Evolutionary conservation across 257 asterid genomes (phyloP).

Genomic region (Gardenia jasminoides): DNA sequence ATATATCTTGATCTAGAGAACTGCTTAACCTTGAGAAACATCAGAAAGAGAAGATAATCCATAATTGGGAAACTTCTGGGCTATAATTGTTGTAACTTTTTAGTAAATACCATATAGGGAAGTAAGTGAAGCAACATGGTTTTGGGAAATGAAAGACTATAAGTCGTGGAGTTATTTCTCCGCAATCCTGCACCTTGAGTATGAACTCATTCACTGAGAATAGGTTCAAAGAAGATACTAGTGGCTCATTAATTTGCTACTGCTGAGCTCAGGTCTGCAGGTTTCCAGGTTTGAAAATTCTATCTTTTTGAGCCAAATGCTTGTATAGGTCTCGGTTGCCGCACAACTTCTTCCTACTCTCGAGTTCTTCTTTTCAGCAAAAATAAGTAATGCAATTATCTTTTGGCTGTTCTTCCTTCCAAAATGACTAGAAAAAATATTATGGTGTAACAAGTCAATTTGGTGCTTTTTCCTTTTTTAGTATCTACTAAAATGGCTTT

Average conservation of each 20-base stretch:
- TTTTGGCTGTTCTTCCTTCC: not conserved
- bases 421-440: not conserved
- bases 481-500: not conserved
- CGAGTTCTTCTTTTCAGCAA: too few species aligned
- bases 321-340: not conserved
- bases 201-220: not conserved
- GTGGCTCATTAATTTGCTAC: not conserved
- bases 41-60: too few species aligned
- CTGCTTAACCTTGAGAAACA: not conserved
- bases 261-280: not conserved
- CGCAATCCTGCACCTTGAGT: too few species aligned
- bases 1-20: not conserved
- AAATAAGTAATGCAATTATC: too few species aligned
- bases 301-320: not conserved
- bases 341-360: too few species aligned
- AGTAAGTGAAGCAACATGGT: not conserved
- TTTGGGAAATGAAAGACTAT: not conserved
- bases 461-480: not conserved
- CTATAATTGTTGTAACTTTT: not conserved
- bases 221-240: not conserved
- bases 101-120: not conserved
- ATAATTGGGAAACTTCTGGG: not conserved
- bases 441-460: not conserved
- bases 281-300: not conserved
- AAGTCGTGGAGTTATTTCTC: too few species aligned